phyloP scores from a whole-genome alignment of 768 basidiomycete genomes.

The Suillus fuscotomentosus region DNA sequence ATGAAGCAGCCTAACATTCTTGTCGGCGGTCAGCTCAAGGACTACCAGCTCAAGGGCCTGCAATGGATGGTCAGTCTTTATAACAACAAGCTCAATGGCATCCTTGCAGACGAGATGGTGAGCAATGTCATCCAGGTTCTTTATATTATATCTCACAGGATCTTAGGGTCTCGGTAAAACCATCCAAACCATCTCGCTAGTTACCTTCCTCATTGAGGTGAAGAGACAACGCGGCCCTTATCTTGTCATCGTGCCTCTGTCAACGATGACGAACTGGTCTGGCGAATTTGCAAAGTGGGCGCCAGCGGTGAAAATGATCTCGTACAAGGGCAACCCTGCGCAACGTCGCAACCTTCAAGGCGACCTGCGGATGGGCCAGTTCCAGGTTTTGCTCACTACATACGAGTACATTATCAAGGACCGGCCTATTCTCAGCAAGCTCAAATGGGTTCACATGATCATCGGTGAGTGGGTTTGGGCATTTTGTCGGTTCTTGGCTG shows the following conservation, averaged over 20 bases:
- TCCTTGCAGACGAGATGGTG: slow-evolving; percentile 93
- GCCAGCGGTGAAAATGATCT: slow-evolving; percentile 70
- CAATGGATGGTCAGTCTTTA: slow-evolving; percentile 99
- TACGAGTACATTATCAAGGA: slow-evolving; percentile 99
- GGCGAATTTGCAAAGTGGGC: slow-evolving; percentile 99
- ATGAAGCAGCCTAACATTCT: slow-evolving; percentile 70
- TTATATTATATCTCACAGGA: slow-evolving; percentile 11
- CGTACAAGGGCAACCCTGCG: slow-evolving; percentile 90
- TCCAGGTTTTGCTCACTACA: slow-evolving; percentile 91
- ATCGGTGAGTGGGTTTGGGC: slow-evolving; percentile 55
- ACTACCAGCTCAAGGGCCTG: slow-evolving; percentile 91
- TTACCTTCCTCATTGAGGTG: slow-evolving; percentile 88
- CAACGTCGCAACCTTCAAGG: slow-evolving; percentile 77
- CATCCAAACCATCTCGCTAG: slow-evolving; percentile 92
- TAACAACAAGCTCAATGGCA: slow-evolving; percentile 94
- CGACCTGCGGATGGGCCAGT: slow-evolving; percentile 76
- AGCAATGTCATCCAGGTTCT: slow-evolving; percentile 15
- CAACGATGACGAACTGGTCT: slow-evolving; percentile 97
- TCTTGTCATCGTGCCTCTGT: slow-evolving; percentile 92
- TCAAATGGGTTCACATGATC: slow-evolving; percentile 98
- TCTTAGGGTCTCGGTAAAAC: slow-evolving; percentile 90
- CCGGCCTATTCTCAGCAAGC: slow-evolving; percentile 82
- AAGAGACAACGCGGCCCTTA: slow-evolving; percentile 94
- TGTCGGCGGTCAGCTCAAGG: slow-evolving; percentile 87
- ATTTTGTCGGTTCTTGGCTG: background rate